Base-by-base conservation (phyloP, 495 filamentous ascomycete genomes). In the Talaromyces ruber region DNA sequence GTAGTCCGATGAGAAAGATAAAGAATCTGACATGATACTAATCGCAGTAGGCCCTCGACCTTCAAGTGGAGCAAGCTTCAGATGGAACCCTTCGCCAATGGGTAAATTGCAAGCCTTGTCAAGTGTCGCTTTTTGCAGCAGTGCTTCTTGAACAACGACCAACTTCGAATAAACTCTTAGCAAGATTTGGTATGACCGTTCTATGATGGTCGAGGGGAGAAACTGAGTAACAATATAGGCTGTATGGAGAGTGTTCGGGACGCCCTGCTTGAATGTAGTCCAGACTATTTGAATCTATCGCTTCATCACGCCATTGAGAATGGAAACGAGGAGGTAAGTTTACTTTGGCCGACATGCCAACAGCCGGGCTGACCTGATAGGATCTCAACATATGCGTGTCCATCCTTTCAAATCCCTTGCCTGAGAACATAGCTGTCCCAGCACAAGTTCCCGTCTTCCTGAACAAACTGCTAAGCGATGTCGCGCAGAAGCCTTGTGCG, bases 41-140 rank as follows among this genome's bases (percentile, higher is more conserved):
- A 29, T 24, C 1, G 22, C 11, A 30, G 12, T 25, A 83, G 81
- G 72, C 74, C 32, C 67, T 83, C 14, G 63, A 79, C 61, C 64
- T 62, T 6, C 55, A 77, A 8, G 62, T 72, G 1, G 63, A 72
- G 18, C 24, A 64, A 28, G 30, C 60, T 6, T 45, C 70, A 11
- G 14, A 58, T 4, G 22, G 47, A 4, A 59, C 58, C 6, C 58
- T 82, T 3, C 63, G 63, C 4, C 64, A 63, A 0, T 84, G 81
- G 81, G 74, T 71, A 9, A 58, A 66, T 18, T 72, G 68, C 50
- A 82, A 82, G 62, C 73, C 71, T 29, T 82, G 81, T 62, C 77
- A 81, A 60, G 65, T 81, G 22, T 71, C 69, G 2, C 55, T 70
- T 28, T 58, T 84, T 14, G 75, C 67, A 25, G 71, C 76, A 39